Base-by-base conservation (phyloP, 345 rosid genomes). In the Anacardium occidentale region DNA sequence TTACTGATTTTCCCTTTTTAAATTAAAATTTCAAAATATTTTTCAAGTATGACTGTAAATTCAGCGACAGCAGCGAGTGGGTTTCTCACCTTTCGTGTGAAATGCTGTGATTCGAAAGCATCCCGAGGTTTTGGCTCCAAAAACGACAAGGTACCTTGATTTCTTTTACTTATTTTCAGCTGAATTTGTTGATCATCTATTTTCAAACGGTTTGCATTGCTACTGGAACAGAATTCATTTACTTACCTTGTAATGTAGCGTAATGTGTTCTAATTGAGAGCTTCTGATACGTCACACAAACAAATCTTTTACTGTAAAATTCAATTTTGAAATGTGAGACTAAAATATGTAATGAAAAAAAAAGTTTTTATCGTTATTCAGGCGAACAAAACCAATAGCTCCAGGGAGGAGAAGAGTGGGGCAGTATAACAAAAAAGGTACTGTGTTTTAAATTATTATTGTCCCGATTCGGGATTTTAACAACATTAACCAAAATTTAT, bases 101-200 rank as follows among this genome's bases (percentile, higher is more conserved):
- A 66, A 4, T 85, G 91, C 80, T 83, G 83, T 44, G 76, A 75
- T 73, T 77, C 85, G 17, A 78, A 80, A n/a, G 63, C 77, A 0
- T 44, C 54, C 57, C 85, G 87, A 7, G 88, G 88, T 47, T 88
- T 88, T 66, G 90, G 87, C 25, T 15, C 84, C 71, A 76, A 75
- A 65, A 70, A 68, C 10, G 60, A 69, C 70, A 22, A 7, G 69
- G 44, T 71, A 59, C 61, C 24, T 66, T 58, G 7, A 25, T 37
- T 11, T 65, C 34, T 13, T 15, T 57, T 11, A 57, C 32, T 37
- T 37, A 7, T 37, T 37, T 37, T 37, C 42, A 37, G 42, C 7
- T 37, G 42, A 37, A 37, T 37, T 37, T 37, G 42, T 15, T 14
- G 18, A 18, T 50, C 18, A 4, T 50, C 14, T 17, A 50, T 4